Evolutionary conservation across 2,329 filamentous ascomycete species (phyloP), one percentile per base, ranked within the genome.

Genomic region (Gremmenia infestans): DNA sequence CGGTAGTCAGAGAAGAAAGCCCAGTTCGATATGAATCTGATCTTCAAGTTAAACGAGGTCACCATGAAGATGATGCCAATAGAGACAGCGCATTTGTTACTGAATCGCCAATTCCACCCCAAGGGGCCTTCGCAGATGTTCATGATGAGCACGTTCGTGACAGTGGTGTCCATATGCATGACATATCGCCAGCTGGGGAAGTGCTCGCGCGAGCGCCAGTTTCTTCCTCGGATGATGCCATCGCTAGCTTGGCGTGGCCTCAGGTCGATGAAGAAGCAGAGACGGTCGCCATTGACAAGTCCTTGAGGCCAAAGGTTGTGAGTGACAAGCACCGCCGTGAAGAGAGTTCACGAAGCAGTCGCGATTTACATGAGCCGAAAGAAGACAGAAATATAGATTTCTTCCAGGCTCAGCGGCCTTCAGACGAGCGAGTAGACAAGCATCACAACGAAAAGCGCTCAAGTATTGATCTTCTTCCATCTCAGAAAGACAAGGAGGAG

Each of bases 151-250:
- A 63, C 45, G 53, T 67, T 52, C 63, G 67, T 45, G 81, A 85
- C 63, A 85, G 82, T 67, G 81, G 79, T 25, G 76, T 83, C 32
- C 78, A 83, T 61, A 71, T 82, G 45, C 76, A 74, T 22, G 79
- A 81, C 42, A 74, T 71, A 25, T 67, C 67, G 5, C 67, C 67
- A 36, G 72, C 60, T 46, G 57, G 61, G 59, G 64, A 62, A 60
- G 9, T 11, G 28, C 28, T 11, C 28, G 53, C 57, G 54, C 54
- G 67, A 63, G 55, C 63, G 49, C 65, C 63, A 50, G 52, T 64
- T 52, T 58, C 67, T 51, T 65, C 67, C 55, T 54, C 64, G 59
- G 65, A 72, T 67, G 67, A 72, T 62, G 56, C 70, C 47, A 67
- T 71, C 55, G 68, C 60, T 57, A 72, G 64, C 40, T 70, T 71